Evolutionary conservation across 129 eudicot species (phyloP).

Genomic region (Daucus carota): DH1_v3.0 NC_030389.2:13123501-13124000

Average conservation of each 20-base stretch:
- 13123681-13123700: not conserved
- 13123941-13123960: constrained; percentile 24
- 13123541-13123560: not conserved
- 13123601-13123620: not conserved
- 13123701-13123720: not conserved
- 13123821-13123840: constrained; percentile 11
- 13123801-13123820: constrained; percentile 10
- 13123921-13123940: constrained; percentile 11
- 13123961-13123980: constrained; percentile 13
- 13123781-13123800: constrained; percentile 19
- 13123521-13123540: not conserved
- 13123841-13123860: not conserved
- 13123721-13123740: not conserved
- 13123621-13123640: not conserved
- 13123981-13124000: constrained; percentile 17
- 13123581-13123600: not conserved
- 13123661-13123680: not conserved
- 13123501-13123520: not conserved
- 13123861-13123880: not conserved
- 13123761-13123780: constrained; percentile 16
- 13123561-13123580: not conserved
- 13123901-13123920: not conserved
- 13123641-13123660: constrained; percentile 2
- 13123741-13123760: not conserved
- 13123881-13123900: not conserved